Evolutionary conservation across 2,329 filamentous ascomycete genomes (phyloP).

Genomic region (Colletotrichum gigasporum): DNA sequence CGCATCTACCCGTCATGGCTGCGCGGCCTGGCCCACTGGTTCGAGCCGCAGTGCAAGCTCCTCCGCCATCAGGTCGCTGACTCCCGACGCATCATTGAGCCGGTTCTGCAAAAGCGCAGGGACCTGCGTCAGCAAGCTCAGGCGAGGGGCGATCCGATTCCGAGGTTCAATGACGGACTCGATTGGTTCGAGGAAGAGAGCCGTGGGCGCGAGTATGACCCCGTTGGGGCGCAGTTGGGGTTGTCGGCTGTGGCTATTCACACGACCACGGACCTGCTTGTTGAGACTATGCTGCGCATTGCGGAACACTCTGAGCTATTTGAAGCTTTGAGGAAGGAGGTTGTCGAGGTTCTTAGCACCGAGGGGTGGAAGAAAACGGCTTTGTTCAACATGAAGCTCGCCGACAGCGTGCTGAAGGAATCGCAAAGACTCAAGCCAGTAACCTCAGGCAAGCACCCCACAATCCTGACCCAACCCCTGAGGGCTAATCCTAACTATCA

Average conservation of each 20-base stretch:
- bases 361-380: conserved; percentile 44
- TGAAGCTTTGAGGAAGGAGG: conserved; percentile 52
- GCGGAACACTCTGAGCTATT: conserved; percentile 49
- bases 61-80: conserved; percentile 48
- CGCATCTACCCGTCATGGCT: not conserved
- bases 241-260: conserved; percentile 71
- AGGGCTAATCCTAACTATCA: not conserved
- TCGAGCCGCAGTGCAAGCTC: conserved; percentile 8
- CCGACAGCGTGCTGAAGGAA: conserved; percentile 54
- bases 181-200: conserved; percentile 52
- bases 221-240: conserved; percentile 75
- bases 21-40: not conserved
- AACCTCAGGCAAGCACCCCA: not conserved
- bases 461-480: not conserved
- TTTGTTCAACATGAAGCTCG: conserved; percentile 47
- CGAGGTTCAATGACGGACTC: conserved; percentile 46
- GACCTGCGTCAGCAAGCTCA: conserved; percentile 38
- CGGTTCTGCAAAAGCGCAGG: conserved; percentile 40
- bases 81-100: conserved; percentile 45
- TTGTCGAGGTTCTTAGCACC: conserved; percentile 34
- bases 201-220: conserved; percentile 71
- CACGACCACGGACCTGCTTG: conserved; percentile 48
- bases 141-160: not conserved
- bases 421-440: conserved; percentile 37
- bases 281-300: conserved; percentile 50